These are phyloP conservation scores for Pisolithus orientalis DNA, from an alignment of 768 basidiomycete species.

Conservation along the genomic window DNA sequence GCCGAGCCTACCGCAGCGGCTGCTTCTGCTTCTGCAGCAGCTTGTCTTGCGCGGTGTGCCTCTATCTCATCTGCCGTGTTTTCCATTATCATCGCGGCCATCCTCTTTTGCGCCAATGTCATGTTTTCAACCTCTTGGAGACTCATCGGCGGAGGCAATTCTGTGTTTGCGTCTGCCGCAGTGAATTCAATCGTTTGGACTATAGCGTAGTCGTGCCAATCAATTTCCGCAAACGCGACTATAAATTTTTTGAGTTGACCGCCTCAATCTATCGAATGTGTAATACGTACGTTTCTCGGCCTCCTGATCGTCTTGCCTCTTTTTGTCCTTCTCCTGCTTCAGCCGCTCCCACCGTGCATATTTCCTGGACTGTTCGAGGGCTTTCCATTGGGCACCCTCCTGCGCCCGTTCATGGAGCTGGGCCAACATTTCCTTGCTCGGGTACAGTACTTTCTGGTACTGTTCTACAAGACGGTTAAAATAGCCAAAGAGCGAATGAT, in stretches of 20 bases:
- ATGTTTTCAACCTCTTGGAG: slow-evolving; percentile 93
- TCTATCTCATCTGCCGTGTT: slow-evolving; percentile 84
- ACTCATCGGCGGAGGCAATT: slow-evolving; percentile 95
- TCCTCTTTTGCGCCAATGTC: slow-evolving; percentile 94
- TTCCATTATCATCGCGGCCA: slow-evolving; percentile 99
- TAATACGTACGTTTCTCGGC: slow-evolving; percentile 74
- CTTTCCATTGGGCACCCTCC: slow-evolving; percentile 66
- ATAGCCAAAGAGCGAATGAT: slow-evolving; percentile 92
- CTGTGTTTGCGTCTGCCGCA: slow-evolving; percentile 80
- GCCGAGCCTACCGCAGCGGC: slow-evolving; percentile 70
- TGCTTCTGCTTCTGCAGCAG: slow-evolving; percentile 80
- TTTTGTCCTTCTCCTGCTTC: slow-evolving; percentile 79
- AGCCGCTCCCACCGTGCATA: slow-evolving; percentile 87
- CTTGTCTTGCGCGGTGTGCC: slow-evolving; percentile 72
- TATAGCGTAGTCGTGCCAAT: slow-evolving; percentile 99
- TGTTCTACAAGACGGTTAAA: slow-evolving; percentile 98
- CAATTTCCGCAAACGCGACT: slow-evolving; percentile 95
- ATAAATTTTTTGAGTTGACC: slow-evolving; percentile 5
- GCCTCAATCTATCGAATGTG: neutral
- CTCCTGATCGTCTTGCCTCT: slow-evolving; percentile 85
- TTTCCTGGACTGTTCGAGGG: slow-evolving; percentile 66
- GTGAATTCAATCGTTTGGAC: slow-evolving; percentile 99
- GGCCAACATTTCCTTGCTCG: slow-evolving; percentile 68
- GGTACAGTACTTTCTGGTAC: slow-evolving; percentile 86
- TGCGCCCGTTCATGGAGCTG: slow-evolving; percentile 64